These are phyloP conservation scores for Populus ilicifolia DNA, from an alignment of 345 rosid species.

Conservation along the genomic window DNA sequence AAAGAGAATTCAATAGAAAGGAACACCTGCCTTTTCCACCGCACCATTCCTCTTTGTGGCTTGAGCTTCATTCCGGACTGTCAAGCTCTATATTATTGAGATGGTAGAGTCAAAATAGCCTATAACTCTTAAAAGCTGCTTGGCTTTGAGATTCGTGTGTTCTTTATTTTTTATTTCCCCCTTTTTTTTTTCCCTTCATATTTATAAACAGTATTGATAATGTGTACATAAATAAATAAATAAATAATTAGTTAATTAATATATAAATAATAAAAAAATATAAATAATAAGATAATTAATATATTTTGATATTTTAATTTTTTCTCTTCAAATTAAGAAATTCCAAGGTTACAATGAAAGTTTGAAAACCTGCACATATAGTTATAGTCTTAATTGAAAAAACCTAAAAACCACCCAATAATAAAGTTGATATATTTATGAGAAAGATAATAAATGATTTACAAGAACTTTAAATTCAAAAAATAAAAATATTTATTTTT, in stretches of 20 bases:
- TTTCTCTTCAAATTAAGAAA: too few species aligned
- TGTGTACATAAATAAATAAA: too few species aligned
- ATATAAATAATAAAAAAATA: too few species aligned
- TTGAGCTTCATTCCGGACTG: conserved; percentile 29
- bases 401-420: rapidly evolving
- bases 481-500: too few species aligned
- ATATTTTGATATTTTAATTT: too few species aligned
- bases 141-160: conserved; percentile 28
- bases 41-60: conserved; percentile 22
- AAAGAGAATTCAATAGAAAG: conserved; percentile 18
- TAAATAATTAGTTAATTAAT: too few species aligned
- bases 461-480: too few species aligned
- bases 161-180: conserved; percentile 13
- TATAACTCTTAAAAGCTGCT: conserved; percentile 14
- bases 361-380: too few species aligned
- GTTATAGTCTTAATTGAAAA: rapidly evolving
- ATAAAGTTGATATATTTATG: too few species aligned
- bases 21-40: conserved; percentile 19
- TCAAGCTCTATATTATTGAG: conserved; percentile 34
- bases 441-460: too few species aligned
- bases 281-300: too few species aligned
- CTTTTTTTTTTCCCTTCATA: conserved; percentile 6
- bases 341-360: too few species aligned
- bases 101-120: conserved; percentile 45
- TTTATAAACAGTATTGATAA: conserved; percentile 10